Evolutionary conservation across 768 basidiomycete genomes (phyloP), one percentile per base, ranked within the genome.

Genomic region (Tylopilus plumbeoviolaceoides): DNA sequence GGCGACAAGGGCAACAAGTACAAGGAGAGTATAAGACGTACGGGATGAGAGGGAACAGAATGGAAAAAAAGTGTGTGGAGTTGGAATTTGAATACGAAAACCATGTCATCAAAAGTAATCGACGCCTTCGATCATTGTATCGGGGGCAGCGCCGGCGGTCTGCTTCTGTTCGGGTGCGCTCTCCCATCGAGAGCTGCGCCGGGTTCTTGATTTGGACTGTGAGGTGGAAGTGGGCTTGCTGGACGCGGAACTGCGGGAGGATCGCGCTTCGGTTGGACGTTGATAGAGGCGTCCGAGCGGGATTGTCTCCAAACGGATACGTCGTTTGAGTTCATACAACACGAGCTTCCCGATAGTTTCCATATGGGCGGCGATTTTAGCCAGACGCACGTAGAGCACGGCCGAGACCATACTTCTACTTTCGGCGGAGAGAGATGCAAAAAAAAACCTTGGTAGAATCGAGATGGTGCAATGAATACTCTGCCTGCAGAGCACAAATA

Each of bases 311-410:
- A 65, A 47, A 15, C 51, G 60, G 27, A 73, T 62, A 25, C 74
- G 73, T 35, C 62, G 58, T 31, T 53, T 55, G 7, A 78, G 55
- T 54, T 79, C 76, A 23, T 51, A 36, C 50, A 42, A 55, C 11
- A 79, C 65, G 2, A 63, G 61, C 10, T 52, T 51, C 44, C 78
- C 72, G 33, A 81, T 66, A 20, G 49, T 35, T 5, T 71, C 63
- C 78, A 80, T 79, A 15, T 68, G 62, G 30, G 28, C 35, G 7
- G 69, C 68, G 68, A 73, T 68, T 36, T 64, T 59, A 5, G 59
- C 59, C 11, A 79, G 57, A 0, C 63, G 69, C 4, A 64, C 63
- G 40, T 68, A 70, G 31, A 79, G 57, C 4, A 72, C 63, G 1
- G 62, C 65, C 10, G 63, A 56, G 10, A 72, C 64, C 56, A 71